These are phyloP conservation scores for Ceratobasidium sp. DNA, from an alignment of 1,284 basidiomycete species.

Conservation along the genomic window DNA sequence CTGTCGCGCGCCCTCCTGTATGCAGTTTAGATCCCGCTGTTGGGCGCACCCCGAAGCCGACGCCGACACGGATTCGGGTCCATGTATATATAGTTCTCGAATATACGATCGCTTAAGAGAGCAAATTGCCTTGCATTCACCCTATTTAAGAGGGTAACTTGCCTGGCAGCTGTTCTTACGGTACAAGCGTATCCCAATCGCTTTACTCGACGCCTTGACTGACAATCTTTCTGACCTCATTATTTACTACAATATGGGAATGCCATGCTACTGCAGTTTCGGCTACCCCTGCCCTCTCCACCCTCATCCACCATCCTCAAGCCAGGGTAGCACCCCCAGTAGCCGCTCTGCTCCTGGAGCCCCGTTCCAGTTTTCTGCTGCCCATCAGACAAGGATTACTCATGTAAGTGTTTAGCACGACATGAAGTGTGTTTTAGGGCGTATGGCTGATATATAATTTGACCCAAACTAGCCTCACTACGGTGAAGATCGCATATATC, in stretches of 20 bases:
- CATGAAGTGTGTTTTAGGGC: background rate
- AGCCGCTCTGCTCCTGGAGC: background rate
- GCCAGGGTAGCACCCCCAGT: background rate
- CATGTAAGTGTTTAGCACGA: background rate
- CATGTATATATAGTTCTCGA: slow-evolving; percentile 14
- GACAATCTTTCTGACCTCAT: background rate
- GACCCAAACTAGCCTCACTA: background rate
- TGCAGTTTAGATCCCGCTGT: background rate
- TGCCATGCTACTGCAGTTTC: background rate
- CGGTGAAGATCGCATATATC: background rate
- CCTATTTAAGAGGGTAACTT: slow-evolving; percentile 8
- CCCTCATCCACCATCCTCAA: background rate
- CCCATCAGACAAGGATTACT: background rate
- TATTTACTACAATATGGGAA: background rate
- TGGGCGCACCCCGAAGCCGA: background rate
- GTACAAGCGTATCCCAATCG: background rate
- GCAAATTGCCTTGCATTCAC: background rate
- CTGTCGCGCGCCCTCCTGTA: background rate
- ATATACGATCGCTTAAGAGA: background rate
- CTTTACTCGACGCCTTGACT: background rate
- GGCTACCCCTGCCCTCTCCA: slow-evolving; percentile 6
- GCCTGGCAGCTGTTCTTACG: too few relatives aligned
- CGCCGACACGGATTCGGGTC: background rate
- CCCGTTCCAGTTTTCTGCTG: background rate
- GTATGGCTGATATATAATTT: background rate